phyloP scores from a whole-genome alignment of 2,329 filamentous ascomycete species.

The Penicillium psychrosexuale region DNA sequence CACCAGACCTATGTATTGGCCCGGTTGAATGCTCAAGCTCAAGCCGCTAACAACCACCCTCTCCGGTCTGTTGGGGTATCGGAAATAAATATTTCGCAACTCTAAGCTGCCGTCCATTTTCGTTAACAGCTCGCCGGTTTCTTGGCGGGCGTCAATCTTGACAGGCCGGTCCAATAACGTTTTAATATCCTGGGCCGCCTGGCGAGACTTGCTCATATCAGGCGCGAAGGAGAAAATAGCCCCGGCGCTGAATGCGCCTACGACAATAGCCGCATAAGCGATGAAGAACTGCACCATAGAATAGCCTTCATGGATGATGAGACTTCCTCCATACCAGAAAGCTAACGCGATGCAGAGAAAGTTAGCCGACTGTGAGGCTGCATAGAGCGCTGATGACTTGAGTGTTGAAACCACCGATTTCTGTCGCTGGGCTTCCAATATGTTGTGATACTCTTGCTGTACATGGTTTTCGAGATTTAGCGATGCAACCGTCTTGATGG shows the following conservation, averaged over 20 bases:
- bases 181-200: slow-evolving; percentile 41
- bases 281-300: slow-evolving; percentile 41
- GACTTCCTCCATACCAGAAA: slow-evolving; percentile 63
- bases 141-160: slow-evolving; percentile 29
- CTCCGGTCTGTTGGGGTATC: slow-evolving; percentile 19
- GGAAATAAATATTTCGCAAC: slow-evolving; percentile 45
- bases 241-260: slow-evolving; percentile 27
- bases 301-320: slow-evolving; percentile 52
- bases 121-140: background rate
- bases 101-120: slow-evolving; percentile 58
- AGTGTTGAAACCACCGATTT: slow-evolving; percentile 62
- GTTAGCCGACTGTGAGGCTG: slow-evolving; percentile 25
- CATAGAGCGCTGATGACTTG: slow-evolving; percentile 28
- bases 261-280: slow-evolving; percentile 45
- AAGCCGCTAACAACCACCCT: slow-evolving; percentile 15
- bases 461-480: slow-evolving; percentile 84
- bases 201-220: slow-evolving; percentile 23
- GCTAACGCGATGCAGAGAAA: slow-evolving; percentile 40
- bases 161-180: slow-evolving; percentile 42
- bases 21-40: slow-evolving; percentile 28
- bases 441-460: slow-evolving; percentile 63
- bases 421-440: slow-evolving; percentile 64
- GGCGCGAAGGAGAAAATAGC: slow-evolving; percentile 31
- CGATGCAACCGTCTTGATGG: slow-evolving; percentile 61
- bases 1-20: slow-evolving; percentile 66